Base-by-base conservation (phyloP, 208 protist genomes). In the Trypanosoma grayi region DNA sequence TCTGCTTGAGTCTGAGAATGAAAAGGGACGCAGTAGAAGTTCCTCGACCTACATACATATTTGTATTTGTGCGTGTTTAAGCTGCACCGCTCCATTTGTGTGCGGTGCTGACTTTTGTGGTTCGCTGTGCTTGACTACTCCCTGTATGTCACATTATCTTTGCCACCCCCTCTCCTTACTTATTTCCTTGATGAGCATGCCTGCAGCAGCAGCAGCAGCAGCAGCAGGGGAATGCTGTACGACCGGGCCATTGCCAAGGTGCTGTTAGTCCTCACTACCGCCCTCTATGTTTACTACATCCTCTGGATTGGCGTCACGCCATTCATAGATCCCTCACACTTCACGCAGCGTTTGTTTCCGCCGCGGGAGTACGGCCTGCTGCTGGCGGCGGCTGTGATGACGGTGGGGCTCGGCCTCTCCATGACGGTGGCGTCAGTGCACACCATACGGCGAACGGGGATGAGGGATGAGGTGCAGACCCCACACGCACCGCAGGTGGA, bases 221-320 rank as follows among this genome's bases (percentile, higher is more conserved):
- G 9, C 31, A 16, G 48, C 52, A 4, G 31, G n/a, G 30, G 16
- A 7, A 88, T 90, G 82, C 56, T 94, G 55, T 74, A 79, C 2
- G 88, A 94, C 63, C 59, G 81, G 1, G 73, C 75, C n/a, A 77
- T 94, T 45, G 88, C 85, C 39, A 67, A 58, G 50, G 27, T 83
- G 40, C 57, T 86, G 28, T 64, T 91, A 4, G 52, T 53, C 10
- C 30, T 81, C 36, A 79, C 60, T 41, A 90, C 81, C 22, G 33
- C 60, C 43, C 67, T 85, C 54, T 83, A 87, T 30, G 33, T 80
- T 18, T 94, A 94, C 70, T 94, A 86, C 56, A 39, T 90, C 16
- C 2, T 89, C 5, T 94, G 88, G 85, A 87, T 94, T n/a, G 80
- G 70, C 7, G 55, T 91, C 11, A 92, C 83, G 57, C 88, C 88